Base-by-base conservation (phyloP, 495 filamentous ascomycete genomes). In the Xylaria telfairii region DNA sequence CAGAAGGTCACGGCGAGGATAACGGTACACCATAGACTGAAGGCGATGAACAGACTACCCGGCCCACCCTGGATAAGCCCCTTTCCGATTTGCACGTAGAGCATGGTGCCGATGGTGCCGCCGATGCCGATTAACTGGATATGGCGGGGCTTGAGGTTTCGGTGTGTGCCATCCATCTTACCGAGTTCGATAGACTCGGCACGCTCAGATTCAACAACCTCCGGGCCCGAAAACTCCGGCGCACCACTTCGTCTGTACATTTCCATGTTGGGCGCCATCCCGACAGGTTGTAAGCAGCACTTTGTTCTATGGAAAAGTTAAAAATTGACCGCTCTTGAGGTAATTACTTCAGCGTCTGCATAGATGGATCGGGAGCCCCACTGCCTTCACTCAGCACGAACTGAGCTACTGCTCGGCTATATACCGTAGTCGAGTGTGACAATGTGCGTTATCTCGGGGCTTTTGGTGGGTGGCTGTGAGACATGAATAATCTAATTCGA, bases 11-110 rank as follows among this genome's bases (percentile, higher is more conserved):
- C 86, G 68, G 86, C 84, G 47, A 91, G 77, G 70, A 91, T 72
- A 44, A 77, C 60, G 41, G 81, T 85, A 76, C 80, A 91, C 90
- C 92, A 90, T 70, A 93, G 82, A 0, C 89, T 87, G 75, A 94
- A 95, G 17, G 91, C 93, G 42, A 96, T 78, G 73, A 95, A 93
- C 69, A 95, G 80, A 72, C 89, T 92, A 2, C 76, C 93, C 24
- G 93, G 93, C 0, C 93, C 93, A 51, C 92, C 93, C 41, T 92
- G 83, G 28, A 91, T 81, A 62, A 94, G 74, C 1, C 86, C 87
- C 26, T 80, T 82, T 21, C 92, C 93, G 65, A 96, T 94, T 71
- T 91, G 85, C 10, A 93, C 89, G 80, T 89, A 93, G 1, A 93
- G 80, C 2, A 87, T 90, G 1, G 92, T 93, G 19, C 92, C 92